These are phyloP conservation scores for Hordeum marinum DNA, from an alignment of 176 grass and related monocot species.

Conservation along the genomic window DNA sequence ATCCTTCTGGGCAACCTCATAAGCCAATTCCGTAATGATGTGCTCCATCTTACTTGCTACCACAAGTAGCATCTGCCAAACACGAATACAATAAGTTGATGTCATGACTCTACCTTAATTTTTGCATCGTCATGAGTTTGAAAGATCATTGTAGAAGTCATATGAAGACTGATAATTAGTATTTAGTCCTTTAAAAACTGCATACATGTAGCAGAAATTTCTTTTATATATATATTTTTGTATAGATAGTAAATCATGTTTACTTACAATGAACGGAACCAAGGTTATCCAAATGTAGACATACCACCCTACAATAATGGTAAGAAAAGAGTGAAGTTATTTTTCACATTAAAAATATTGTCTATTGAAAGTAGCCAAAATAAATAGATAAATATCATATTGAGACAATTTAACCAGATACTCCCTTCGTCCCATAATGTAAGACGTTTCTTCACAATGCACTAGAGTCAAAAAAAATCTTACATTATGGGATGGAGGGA, in stretches of 20 bases:
- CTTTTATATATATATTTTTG: background rate
- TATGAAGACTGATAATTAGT: background rate
- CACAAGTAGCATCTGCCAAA: constrained; percentile 46
- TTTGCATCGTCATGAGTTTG: background rate
- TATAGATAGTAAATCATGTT: background rate
- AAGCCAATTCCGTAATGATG: constrained; percentile 68
- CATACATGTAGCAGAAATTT: background rate
- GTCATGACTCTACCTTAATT: background rate
- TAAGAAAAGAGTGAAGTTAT: background rate
- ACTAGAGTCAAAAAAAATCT: too few species aligned
- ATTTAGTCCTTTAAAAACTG: background rate
- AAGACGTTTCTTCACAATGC: too few species aligned
- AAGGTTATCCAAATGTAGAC: constrained; percentile 71
- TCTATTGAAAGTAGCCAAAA: background rate
- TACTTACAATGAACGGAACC: constrained; percentile 74
- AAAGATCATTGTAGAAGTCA: background rate
- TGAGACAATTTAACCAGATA: background rate
- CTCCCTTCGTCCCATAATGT: too few species aligned
- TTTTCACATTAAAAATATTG: constrained; percentile 9
- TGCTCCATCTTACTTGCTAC: constrained; percentile 86
- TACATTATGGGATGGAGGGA: too few species aligned
- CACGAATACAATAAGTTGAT: background rate
- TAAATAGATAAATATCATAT: background rate
- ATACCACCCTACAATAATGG: constrained; percentile 54
- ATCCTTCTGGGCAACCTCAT: constrained; percentile 67